phyloP scores from a whole-genome alignment of 331 rosid species.

The Cydonia oblonga region DNA sequence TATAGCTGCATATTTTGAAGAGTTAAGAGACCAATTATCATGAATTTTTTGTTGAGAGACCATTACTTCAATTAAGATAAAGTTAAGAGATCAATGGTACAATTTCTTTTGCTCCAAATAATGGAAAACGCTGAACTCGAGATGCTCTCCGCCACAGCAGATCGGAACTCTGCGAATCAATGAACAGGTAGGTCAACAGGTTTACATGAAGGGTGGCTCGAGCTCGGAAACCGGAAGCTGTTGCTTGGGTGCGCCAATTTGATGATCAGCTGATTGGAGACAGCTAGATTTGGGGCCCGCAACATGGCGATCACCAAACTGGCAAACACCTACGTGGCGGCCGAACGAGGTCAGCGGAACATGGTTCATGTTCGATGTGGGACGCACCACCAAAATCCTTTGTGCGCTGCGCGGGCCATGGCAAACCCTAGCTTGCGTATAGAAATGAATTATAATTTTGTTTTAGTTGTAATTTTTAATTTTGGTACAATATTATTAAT shows the following conservation, averaged over 20 bases:
- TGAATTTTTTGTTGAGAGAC: too few species aligned
- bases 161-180: neutral
- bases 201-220: neutral
- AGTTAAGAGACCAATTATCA: too few species aligned
- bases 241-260: neutral
- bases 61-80: too few species aligned
- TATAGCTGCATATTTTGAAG: too few species aligned
- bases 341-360: neutral
- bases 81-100: too few species aligned
- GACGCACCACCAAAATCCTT: neutral
- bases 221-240: neutral
- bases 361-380: constrained; percentile 12
- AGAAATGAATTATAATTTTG: neutral
- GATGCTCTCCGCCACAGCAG: too few species aligned
- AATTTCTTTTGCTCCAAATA: too few species aligned
- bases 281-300: constrained; percentile 38
- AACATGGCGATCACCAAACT: constrained; percentile 7
- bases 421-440: too few species aligned
- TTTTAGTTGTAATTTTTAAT: too few species aligned
- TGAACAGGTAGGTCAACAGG: neutral
- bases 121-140: too few species aligned
- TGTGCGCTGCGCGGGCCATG: too few species aligned
- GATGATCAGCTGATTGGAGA: neutral
- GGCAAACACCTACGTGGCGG: constrained; percentile 24
- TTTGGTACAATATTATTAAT: too few species aligned